Evolutionary conservation across 2,329 filamentous ascomycete genomes (phyloP), one percentile per base, ranked within the genome.

Genomic region (Aphanoascus verrucosus): DNA sequence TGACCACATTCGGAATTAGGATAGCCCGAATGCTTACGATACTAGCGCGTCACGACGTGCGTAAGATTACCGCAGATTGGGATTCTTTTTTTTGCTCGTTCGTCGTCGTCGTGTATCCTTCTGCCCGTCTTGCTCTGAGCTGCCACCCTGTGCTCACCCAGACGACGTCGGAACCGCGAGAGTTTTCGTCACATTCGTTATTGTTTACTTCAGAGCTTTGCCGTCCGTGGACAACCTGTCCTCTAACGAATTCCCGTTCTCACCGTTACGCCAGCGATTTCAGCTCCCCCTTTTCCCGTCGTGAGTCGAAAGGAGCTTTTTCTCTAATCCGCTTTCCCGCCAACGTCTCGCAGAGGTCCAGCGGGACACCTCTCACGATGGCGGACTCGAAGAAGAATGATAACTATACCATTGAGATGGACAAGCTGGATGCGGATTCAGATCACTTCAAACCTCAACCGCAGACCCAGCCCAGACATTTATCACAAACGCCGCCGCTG

Each of bases 371-470:
- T 35, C 54, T 52, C 66, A 77, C 63, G 60, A 94, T 94, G 88
- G 78, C 84, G 65, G 86, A 93, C 76, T 89, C 90, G 69, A 94
- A 93, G 78, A 93, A 88, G 71, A 85, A 86, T 67, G 78, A 79
- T 65, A 86, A 93, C 67, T 87, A 84, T 65, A 74, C 79, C 58
- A 77, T 88, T 67, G 81, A 85, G 63, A 81, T 88, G 75, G 79
- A 80, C 63, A 83, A 85, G 58, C 52, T 71, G 56, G 75, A 77
- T 59, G 71, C 74, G 62, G 67, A 71, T 54, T 72, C 71, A 60
- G 78, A 77, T 67, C 67, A 66, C 59, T 70, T 70, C 66, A 68
- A 67, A 62, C 58, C 68, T 56, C 65, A 69, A 52, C 67, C 68
- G 34, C 62, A 65, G 52, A 66, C 69, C 58, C 65, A 65, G 55